Base-by-base conservation (phyloP, 1,284 basidiomycete genomes). In the Trichosporon asahii region DNA sequence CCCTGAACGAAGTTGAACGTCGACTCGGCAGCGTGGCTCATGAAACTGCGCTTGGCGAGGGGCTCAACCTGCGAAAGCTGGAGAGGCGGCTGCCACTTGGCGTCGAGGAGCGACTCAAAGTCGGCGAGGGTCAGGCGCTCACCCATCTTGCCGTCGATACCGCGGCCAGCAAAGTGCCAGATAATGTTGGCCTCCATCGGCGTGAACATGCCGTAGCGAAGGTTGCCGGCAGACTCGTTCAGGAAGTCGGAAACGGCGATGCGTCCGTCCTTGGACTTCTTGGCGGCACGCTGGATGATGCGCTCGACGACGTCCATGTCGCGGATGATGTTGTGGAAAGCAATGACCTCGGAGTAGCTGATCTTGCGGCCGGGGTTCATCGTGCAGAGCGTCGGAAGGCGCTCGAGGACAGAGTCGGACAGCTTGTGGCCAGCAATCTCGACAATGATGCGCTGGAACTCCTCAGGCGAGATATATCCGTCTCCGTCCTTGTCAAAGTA, bases 251-350 rank as follows among this genome's bases (percentile, higher is more conserved):
- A 79, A 4, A 82, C 75, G 66, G 81, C 80, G 68, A 98, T 95
- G 64, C 93, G 90, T 7, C 95, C 94, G 77, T 98, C 95, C 81
- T 91, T 94, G 69, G 91, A 91, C 81, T 92, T 93, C n/a, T 89
- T 87, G 4, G 90, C 92, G 2, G 94, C 92, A 55, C 79, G 78
- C 44, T 74, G 76, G 63, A 85, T 82, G 66, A 84, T 78, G 12
- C 92, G 88, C 85, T 97, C 94, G 67, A 95, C 89, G 87, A 94
- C 92, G 85, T 96, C 94, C 93, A 96, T 96, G 80, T 96, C 94
- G 68, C 73, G 71, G 33, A 70, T 74, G 69, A 68, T 68, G 88
- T 97, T 97, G 86, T 96, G 91, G 85, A 96, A 97, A 67, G 95
- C 95, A 78, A 92, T 88, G 74, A 95, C 93, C 85, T 98, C 94